These are phyloP conservation scores for Themeda triandra DNA, from an alignment of 176 grass and related monocot species.

Conservation along the genomic window DNA sequence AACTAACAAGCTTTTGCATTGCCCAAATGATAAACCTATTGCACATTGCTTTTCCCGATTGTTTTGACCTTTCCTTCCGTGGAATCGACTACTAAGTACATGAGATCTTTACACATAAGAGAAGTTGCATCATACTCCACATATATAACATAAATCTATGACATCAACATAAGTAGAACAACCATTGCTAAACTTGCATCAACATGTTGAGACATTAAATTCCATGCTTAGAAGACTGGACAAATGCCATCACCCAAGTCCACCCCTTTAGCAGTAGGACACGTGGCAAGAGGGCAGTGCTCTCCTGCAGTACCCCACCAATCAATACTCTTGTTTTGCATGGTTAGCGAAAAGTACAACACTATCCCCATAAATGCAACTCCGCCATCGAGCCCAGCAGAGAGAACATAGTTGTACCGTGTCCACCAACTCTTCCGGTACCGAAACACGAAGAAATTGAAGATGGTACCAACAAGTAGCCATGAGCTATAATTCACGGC, in stretches of 20 bases:
- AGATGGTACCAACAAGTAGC: constrained; percentile 52
- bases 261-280: constrained; percentile 55
- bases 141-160: background rate
- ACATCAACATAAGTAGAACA: background rate
- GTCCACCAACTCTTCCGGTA: constrained; percentile 80
- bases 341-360: constrained; percentile 61
- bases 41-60: background rate
- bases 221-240: constrained; percentile 41
- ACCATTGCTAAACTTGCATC: background rate
- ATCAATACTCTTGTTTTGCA: constrained; percentile 30
- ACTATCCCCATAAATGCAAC: constrained; percentile 83
- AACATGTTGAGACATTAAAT: background rate
- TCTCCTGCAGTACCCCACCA: constrained; percentile 77
- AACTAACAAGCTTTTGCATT: background rate
- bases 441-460: constrained; percentile 77
- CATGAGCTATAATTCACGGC: constrained; percentile 78
- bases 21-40: background rate
- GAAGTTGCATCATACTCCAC: background rate
- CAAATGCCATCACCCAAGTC: constrained; percentile 37
- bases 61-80: background rate
- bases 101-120: constrained; percentile 1
- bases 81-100: background rate
- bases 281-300: constrained; percentile 65
- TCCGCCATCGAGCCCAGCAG: constrained; percentile 48
- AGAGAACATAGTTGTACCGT: constrained; percentile 87